Conservation (phyloP, 805 yeast species). For the Wickerhamomyces chambardii region DNA sequence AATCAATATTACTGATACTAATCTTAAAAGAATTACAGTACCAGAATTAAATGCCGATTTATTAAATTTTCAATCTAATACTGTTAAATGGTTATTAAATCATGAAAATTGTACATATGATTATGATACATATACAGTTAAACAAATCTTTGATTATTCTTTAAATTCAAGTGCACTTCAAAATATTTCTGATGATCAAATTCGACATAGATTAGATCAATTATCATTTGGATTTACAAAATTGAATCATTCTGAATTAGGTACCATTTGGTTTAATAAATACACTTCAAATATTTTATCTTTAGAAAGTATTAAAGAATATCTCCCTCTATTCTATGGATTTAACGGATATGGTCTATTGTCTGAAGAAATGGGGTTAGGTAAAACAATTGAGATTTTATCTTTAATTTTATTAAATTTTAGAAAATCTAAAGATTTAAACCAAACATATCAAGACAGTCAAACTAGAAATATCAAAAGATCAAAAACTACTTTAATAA, state of each 20-base stretch:
- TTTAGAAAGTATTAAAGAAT: conserved; percentile 19
- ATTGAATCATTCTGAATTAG: neutral
- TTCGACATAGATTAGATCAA: conserved; percentile 26
- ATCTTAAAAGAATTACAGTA: conserved; percentile 16
- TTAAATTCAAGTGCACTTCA: neutral
- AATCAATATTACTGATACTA: conserved; percentile 5
- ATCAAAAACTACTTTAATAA: conserved; percentile 67
- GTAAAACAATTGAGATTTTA: conserved; percentile 84
- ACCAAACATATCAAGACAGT: conserved; percentile 2
- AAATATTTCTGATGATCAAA: conserved; percentile 11
- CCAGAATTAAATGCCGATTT: conserved; percentile 35
- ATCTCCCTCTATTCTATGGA: conserved; percentile 16
- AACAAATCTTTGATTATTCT: conserved; percentile 3
- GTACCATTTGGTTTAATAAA: conserved; percentile 35
- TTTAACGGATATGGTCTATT: conserved; percentile 41
- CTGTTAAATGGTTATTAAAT: conserved; percentile 47
- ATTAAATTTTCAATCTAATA: conserved; percentile 41
- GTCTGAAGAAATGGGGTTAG: conserved; percentile 97
- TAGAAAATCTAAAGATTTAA: conserved; percentile 25
- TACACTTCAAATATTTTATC: conserved; percentile 40
- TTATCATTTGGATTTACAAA: conserved; percentile 48
- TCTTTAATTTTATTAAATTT: conserved; percentile 56
- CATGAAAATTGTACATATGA: conserved; percentile 37
- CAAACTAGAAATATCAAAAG: conserved; percentile 20
- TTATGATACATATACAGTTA: conserved; percentile 16